Percentiles rank a stretch among this genome's conserved stretches.
Evolutionary conservation across 2,329 filamentous ascomycete species (phyloP).

Genomic region (Clarireedia paspali): DNA sequence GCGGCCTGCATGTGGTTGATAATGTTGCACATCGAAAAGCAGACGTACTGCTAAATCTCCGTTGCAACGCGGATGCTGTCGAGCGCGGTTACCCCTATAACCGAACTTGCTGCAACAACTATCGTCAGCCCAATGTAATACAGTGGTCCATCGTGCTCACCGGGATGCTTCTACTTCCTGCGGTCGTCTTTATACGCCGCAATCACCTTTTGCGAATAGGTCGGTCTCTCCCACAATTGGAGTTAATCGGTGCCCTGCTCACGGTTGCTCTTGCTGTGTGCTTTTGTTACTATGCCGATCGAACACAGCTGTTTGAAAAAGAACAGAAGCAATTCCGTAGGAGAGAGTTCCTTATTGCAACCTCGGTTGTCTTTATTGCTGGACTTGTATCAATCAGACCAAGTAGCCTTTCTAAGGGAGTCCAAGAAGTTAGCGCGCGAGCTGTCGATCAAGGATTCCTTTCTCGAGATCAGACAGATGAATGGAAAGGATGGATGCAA

Average conservation of each 20-base stretch:
- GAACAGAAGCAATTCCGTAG: slow-evolving; percentile 37
- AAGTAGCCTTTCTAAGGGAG: slow-evolving; percentile 1
- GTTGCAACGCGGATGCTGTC: slow-evolving; percentile 42
- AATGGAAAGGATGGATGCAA: slow-evolving; percentile 63
- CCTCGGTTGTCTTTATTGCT: slow-evolving; percentile 22
- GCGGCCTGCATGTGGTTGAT: slow-evolving; percentile 42
- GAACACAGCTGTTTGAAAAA: slow-evolving; percentile 46
- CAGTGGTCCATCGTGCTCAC: slow-evolving; percentile 31
- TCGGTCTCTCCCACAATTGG: slow-evolving; percentile 15
- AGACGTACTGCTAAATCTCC: slow-evolving; percentile 41
- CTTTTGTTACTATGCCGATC: slow-evolving; percentile 47
- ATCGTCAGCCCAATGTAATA: slow-evolving; percentile 31
- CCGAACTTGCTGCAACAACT: slow-evolving; percentile 45
- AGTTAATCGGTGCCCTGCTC: slow-evolving; percentile 17
- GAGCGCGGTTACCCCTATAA: slow-evolving; percentile 36
- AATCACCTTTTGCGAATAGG: slow-evolving; percentile 11
- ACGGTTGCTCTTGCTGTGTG: slow-evolving; percentile 20
- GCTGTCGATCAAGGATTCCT: slow-evolving; percentile 35
- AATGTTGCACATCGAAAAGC: slow-evolving; percentile 40
- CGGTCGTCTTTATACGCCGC: slow-evolving; percentile 17
- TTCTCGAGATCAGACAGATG: slow-evolving; percentile 49
- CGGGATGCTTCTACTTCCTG: slow-evolving; percentile 27
- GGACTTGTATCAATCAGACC: slow-evolving; percentile 29
- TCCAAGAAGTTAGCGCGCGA: slow-evolving; percentile 1
- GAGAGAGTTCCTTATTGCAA: slow-evolving; percentile 28